Evolutionary conservation across 768 basidiomycete species (phyloP).

Genomic region (Boletus fagicola): DNA sequence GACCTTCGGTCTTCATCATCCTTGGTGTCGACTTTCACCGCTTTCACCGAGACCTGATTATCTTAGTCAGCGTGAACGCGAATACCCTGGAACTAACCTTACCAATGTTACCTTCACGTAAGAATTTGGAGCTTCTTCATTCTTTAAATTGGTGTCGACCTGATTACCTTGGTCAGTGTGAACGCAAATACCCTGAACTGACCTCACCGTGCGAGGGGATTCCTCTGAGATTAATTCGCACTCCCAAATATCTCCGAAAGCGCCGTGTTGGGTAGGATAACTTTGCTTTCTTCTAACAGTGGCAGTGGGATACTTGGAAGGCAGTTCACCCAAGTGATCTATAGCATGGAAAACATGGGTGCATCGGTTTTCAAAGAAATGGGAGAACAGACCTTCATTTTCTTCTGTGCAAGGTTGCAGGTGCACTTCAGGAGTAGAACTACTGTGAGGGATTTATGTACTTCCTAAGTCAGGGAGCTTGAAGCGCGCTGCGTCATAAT

Average conservation of each 20-base stretch:
- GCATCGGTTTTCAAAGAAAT: not conserved
- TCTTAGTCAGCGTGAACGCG: not conserved
- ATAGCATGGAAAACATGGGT: not conserved
- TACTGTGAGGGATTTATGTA: conserved; percentile 10
- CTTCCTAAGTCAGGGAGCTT: not conserved
- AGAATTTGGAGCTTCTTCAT: no score
- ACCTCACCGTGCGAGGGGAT: conserved; percentile 6
- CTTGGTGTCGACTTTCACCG: conserved; percentile 1
- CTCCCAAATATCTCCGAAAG: conserved; percentile 25
- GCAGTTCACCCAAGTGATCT: conserved; percentile 10
- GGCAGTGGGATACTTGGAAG: conserved; percentile 1
- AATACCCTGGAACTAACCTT: not conserved
- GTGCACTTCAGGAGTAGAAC: conserved; percentile 11
- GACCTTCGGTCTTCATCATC: not conserved
- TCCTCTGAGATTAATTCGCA: conserved; percentile 19
- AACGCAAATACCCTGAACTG: not conserved
- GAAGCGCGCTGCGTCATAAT: not conserved
- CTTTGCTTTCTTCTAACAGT: conserved; percentile 1
- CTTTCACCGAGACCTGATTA: conserved; percentile 24
- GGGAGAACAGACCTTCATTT: conserved; percentile 7
- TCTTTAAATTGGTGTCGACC: no score
- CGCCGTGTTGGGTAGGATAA: conserved; percentile 12
- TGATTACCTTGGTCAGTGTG: not conserved
- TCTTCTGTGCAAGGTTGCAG: conserved; percentile 4
- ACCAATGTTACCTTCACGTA: no score